Conservation (phyloP, 1,284 basidiomycete genomes). For the Salmacisia buchloeana region DNA sequence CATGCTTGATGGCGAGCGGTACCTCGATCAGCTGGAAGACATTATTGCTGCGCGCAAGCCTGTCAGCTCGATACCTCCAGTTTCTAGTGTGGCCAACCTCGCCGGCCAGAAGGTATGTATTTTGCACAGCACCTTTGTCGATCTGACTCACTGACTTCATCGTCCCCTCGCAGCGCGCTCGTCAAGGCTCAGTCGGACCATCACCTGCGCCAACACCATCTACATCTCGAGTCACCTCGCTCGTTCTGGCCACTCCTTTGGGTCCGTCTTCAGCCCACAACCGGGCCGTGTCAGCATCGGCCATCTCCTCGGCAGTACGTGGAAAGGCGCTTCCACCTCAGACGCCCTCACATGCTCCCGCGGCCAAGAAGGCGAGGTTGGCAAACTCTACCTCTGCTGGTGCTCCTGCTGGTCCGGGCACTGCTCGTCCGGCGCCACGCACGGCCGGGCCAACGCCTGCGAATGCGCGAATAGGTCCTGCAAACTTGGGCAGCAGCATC, state of each 20-base stretch:
- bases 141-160: not conserved
- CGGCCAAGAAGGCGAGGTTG: not conserved
- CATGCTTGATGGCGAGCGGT: constrained; percentile 76
- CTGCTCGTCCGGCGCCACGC: not conserved
- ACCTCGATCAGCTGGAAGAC: constrained; percentile 64
- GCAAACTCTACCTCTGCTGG: too few relatives aligned
- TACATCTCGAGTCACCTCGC: not conserved
- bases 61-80: not conserved
- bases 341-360: not conserved
- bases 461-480: too few relatives aligned
- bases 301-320: not conserved
- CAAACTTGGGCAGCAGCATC: not conserved
- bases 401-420: not conserved
- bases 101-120: constrained; percentile 5
- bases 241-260: not conserved
- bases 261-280: constrained; percentile 2
- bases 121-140: not conserved
- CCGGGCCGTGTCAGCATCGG: not conserved
- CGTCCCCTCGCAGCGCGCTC: not conserved
- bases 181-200: not conserved
- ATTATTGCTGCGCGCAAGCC: not conserved
- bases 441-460: not conserved
- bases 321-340: not conserved
- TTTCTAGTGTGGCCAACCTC: constrained; percentile 1
- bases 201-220: not conserved